A percentile compares a stretch with the other conserved stretches of the same genome.
These are phyloP conservation scores for Globisporangium iwayamae DNA, from an alignment of 352 stramenopile genomes.

Conservation along the genomic window DNA sequence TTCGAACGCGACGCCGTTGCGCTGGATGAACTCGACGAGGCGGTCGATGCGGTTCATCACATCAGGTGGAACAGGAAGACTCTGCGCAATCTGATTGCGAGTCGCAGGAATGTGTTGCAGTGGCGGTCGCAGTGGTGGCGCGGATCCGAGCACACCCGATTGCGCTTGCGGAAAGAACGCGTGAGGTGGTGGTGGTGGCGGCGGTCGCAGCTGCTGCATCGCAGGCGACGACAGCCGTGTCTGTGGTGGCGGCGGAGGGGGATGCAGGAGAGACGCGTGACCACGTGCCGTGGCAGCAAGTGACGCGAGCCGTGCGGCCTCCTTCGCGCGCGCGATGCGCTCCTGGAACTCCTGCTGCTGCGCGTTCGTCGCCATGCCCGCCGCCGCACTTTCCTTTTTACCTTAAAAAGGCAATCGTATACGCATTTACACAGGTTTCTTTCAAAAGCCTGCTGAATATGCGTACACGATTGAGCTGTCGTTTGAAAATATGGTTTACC, in stretches of 20 bases:
- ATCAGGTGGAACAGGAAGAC: constrained; percentile 28
- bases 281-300: constrained; percentile 31
- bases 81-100: neutral
- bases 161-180: constrained; percentile 15
- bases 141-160: constrained; percentile 2
- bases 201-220: constrained; percentile 1
- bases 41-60: constrained; percentile 50
- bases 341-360: constrained; percentile 38
- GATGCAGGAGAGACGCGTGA: neutral
- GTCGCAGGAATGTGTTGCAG: constrained; percentile 7
- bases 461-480: neutral
- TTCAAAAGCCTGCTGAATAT: neutral
- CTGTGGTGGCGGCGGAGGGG: neutral
- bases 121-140: neutral
- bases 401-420: neutral
- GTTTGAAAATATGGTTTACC: neutral
- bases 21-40: constrained; percentile 54
- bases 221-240: neutral
- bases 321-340: constrained; percentile 51
- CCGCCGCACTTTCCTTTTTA: neutral
- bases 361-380: constrained; percentile 4
- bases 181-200: constrained; percentile 14
- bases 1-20: constrained; percentile 58
- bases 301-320: constrained; percentile 47
- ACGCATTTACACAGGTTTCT: neutral